Evolutionary conservation across 78 protist genomes (phyloP), one percentile per base, ranked within the genome.

Genomic region (Dictyostelium capitatum): DNA sequence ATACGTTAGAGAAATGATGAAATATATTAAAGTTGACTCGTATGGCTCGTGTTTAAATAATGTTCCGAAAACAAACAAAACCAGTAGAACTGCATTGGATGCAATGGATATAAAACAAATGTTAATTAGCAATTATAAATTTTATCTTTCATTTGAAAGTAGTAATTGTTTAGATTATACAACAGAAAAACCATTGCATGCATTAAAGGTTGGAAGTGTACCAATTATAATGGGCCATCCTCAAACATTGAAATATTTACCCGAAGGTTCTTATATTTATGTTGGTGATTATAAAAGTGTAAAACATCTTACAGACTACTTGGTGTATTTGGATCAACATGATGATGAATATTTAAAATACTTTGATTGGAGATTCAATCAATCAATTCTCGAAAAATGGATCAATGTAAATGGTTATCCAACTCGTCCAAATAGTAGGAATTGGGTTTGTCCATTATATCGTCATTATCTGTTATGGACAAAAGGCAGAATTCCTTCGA

Each of bases 121-220:
- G 4, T 4, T 59, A 4, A 84, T 84, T 2, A 19, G 74, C 3
- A 53, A 74, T 6, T 74, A 84, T 54, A 72, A 84, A 37, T 84
- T 84, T 54, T 84, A 84, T 32, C 23, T 84, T 20, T 53, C 92
- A 12, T 74, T 84, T 46, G 92, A 84, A 56, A 84, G 78, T 30
- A 14, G 32, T 53, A 59, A 84, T 56, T 84, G 92, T 47, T 25
- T 9, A 10, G 81, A 51, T 12, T 84, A 84, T 25, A 74, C 79
- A 19, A 56, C 92, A 19, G 92, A 84, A 67, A 74, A 74, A 53
- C 53, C 46, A 3, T 46, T 59, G 7, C 92, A 84, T 20, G 48
- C 82, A 54, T 62, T 74, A 9, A 12, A 23, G 15, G 20, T 11
- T 23, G 82, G 82, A 9, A 53, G 53, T 6, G 92, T 84, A 0